A percentile compares a stretch with the other conserved stretches of the same genome.
Conservation (phyloP, 805 yeast species). For the Cyberlindnera maclurae region DNA sequence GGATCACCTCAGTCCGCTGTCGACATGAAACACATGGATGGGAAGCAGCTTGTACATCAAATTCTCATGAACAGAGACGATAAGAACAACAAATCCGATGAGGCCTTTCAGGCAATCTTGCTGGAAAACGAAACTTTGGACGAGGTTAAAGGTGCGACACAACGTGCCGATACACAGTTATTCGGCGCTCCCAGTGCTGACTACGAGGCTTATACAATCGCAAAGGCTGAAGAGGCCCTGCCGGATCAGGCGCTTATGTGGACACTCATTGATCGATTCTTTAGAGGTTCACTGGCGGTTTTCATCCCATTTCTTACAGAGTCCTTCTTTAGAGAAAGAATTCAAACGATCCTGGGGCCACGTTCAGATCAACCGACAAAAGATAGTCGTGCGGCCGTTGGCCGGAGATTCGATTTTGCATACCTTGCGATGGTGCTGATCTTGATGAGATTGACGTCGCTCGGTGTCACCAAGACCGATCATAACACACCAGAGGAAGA, state of each 20-base stretch:
- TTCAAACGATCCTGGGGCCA: constrained; percentile 8
- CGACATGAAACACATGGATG: constrained; percentile 1
- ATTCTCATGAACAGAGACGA: constrained; percentile 16
- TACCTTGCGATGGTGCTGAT: constrained; percentile 17
- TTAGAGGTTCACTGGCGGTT: constrained; percentile 13
- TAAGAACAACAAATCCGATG: constrained; percentile 16
- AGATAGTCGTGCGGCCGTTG: constrained; percentile 7
- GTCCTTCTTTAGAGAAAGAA: constrained; percentile 10
- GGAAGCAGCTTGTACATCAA: constrained; percentile 16
- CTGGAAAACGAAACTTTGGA: constrained; percentile 32
- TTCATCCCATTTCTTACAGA: constrained; percentile 24
- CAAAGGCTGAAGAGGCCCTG: constrained; percentile 15
- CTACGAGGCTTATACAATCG: constrained; percentile 18
- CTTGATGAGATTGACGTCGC: constrained; percentile 18
- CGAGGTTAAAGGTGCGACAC: constrained; percentile 23
- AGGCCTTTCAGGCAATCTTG: constrained; percentile 26
- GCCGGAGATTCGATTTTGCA: constrained; percentile 23
- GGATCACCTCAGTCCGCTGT: constrained; percentile 5
- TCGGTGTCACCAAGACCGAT: constrained; percentile 15
- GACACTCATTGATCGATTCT: constrained; percentile 19
- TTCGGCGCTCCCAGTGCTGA: constrained; percentile 7
- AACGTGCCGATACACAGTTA: constrained; percentile 10
- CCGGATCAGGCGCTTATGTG: constrained; percentile 20
- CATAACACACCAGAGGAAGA: constrained; percentile 18
- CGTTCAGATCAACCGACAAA: constrained; percentile 7